Base-by-base conservation (phyloP, 352 stramenopile species). In the Phytophthora quininea region DNA sequence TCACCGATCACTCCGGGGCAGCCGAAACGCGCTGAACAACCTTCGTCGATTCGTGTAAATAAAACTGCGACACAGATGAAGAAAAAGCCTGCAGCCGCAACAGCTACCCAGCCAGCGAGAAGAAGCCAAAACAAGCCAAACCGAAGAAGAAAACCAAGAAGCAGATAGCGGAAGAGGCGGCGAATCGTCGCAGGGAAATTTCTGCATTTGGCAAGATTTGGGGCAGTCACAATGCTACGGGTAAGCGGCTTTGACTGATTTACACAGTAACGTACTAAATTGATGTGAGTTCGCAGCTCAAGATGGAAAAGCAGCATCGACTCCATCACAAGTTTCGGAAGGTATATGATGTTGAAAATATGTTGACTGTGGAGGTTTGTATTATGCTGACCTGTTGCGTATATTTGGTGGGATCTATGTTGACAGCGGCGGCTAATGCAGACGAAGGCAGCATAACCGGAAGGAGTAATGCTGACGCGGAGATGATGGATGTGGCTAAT, bases 201-300 rank as follows among this genome's bases (percentile, higher is more conserved):
- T 38, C 56, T 32, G 45, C 7, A 24, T 56, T 63, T 48, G 56
- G 42, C 14, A 63, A 63, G 10, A 35, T 50, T 7, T 63, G 56
- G 56, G 56, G 33, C 12, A 6, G 31, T 1, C 30, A n/a, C 1
- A 62, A 62, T 45, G 9, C 24, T 24, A 24, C 19, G 19, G 19
- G 19, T 24, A 24, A 24, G 19, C 19, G 19, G 19, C 19, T 24
- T 24, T 24, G 19, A 24, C 19, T 24, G 19, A 24, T 24, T 24
- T 24, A 47, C 55, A 14, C 29, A 29, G 12, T 49, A 38, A 5
- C 3, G 24, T 50, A 11, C 10, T 40, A 11, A 6, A 40, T 40
- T 40, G 19, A 24, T 24, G 19, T 24, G 19, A 24, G 10, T 40
- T 40, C 35, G 10, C 10, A 58, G 37, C 1, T 8, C 9, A 0